Evolutionary conservation across 805 yeast genomes (phyloP).

Genomic region (Candida koratica): DNA sequence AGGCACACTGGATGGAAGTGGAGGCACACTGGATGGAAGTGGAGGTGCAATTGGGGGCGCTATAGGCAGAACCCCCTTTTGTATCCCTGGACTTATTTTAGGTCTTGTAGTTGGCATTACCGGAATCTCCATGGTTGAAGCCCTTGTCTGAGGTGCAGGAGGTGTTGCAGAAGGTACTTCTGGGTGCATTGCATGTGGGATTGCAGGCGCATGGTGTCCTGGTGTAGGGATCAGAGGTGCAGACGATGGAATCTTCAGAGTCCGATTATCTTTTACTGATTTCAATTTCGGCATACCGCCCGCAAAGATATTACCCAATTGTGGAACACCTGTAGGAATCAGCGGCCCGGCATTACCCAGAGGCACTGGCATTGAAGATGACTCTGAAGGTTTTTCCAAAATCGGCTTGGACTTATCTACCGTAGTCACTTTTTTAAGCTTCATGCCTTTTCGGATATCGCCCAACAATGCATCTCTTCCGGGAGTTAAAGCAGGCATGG

Average conservation of each 20-base stretch:
- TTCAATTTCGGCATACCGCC: constrained; percentile 76
- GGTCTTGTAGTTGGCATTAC: constrained; percentile 20
- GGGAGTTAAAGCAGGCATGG: constrained; percentile 18
- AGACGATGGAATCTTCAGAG: constrained; percentile 32
- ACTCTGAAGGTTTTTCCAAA: constrained; percentile 41
- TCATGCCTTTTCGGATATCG: constrained; percentile 66
- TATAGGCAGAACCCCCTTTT: no score
- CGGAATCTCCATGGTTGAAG: constrained; percentile 14
- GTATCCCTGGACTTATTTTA: no score
- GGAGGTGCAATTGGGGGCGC: no score
- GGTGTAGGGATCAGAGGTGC: constrained; percentile 44
- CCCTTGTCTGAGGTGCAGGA: constrained; percentile 17
- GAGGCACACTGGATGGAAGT: constrained; percentile 11
- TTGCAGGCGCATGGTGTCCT: constrained; percentile 10
- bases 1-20: constrained; percentile 15
- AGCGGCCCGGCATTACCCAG: constrained; percentile 13
- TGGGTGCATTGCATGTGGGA: constrained; percentile 20
- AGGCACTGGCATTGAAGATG: constrained; percentile 14
- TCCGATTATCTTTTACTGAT: constrained; percentile 33
- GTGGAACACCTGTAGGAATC: constrained; percentile 38
- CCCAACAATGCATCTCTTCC: constrained; percentile 58
- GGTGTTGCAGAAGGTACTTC: constrained; percentile 24
- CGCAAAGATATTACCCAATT: constrained; percentile 66
- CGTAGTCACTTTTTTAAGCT: constrained; percentile 40
- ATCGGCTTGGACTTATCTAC: constrained; percentile 50